Evolutionary conservation across 2,329 filamentous ascomycete genomes (phyloP), one percentile per base, ranked within the genome.

Genomic region (Rhynchosporium agropyri): DNA sequence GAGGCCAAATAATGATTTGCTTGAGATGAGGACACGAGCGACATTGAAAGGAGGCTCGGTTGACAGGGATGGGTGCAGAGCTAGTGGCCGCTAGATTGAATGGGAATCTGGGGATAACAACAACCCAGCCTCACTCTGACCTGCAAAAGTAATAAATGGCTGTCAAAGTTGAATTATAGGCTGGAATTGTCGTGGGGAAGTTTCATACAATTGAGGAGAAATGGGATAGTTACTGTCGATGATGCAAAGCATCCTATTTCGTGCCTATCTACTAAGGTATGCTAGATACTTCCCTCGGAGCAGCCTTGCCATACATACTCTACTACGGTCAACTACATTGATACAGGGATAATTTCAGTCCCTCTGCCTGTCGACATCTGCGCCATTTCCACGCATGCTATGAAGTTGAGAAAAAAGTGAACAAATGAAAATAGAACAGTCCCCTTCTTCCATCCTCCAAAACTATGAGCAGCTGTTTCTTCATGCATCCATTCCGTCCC

Each of bases 1-100:
- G 40, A 48, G 48, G 57, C 58, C 62, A 51, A n/a, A 13, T 8
- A 3, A 46, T 9, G 4, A 20, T 36, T 58, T 20, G 49, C 61
- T 59, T 63, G 62, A 66, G 67, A 67, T 70, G 65, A 71, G 70
- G 68, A 68, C 68, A 70, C 67, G 68, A 69, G 69, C 63, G 62
- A 49, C 42, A 55, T 56, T 60, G 48, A 54, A 69, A 69, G 66
- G 67, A 67, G 67, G 61, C 63, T 68, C 64, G 61, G 46, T 54
- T 56, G 62, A 42, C 61, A 63, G 59, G 66, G 64, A 40, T 67
- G 43, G 42, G 20, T 40, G 31, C 29, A 13, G 40, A 56, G 58
- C 65, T 67, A 67, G 46, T 43, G 36, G 12, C 40, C 15, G 50
- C 49, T 50, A 40, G 46, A 31, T 53, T 58, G 31, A 42, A 61